Evolutionary conservation across 2,329 filamentous ascomycete genomes (phyloP).

Genomic region (Aspergillus vadensis): DNA sequence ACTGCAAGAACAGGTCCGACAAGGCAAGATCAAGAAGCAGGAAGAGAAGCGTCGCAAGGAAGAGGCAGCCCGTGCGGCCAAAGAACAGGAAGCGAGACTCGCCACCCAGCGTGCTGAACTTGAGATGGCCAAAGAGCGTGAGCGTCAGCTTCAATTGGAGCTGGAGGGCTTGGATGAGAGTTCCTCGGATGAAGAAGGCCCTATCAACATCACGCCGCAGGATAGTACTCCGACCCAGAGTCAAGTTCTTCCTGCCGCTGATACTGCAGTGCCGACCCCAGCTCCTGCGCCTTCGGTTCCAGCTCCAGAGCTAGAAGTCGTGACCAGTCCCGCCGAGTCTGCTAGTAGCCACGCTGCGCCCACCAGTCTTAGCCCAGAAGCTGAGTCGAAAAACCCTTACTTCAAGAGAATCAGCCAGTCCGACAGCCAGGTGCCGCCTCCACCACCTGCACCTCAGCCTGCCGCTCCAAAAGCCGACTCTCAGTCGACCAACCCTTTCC

Average conservation of each 20-base stretch:
- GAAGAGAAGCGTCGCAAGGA: slow-evolving; percentile 94
- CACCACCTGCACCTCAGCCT: slow-evolving; percentile 48
- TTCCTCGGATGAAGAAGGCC: slow-evolving; percentile 79
- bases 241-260: slow-evolving; percentile 51
- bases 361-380: slow-evolving; percentile 60
- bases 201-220: slow-evolving; percentile 67
- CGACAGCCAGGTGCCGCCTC: slow-evolving; percentile 53
- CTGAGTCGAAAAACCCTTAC: slow-evolving; percentile 92
- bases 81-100: slow-evolving; percentile 82
- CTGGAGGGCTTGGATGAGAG: slow-evolving; percentile 76
- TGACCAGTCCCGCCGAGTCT: slow-evolving; percentile 53
- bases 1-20: slow-evolving; percentile 88
- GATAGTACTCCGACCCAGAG: slow-evolving; percentile 62
- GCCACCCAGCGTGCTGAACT: slow-evolving; percentile 87
- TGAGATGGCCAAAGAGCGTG: slow-evolving; percentile 84
- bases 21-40: slow-evolving; percentile 92
- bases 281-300: slow-evolving; percentile 27
- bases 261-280: slow-evolving; percentile 31
- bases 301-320: slow-evolving; percentile 51
- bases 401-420: slow-evolving; percentile 82
- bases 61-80: slow-evolving; percentile 80
- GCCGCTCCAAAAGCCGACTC: slow-evolving; percentile 49
- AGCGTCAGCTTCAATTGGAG: slow-evolving; percentile 85
- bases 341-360: slow-evolving; percentile 53
- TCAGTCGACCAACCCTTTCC: slow-evolving; percentile 92